These are phyloP conservation scores for Crassisporium funariophilum DNA, from an alignment of 768 basidiomycete genomes.

Conservation along the genomic window DNA sequence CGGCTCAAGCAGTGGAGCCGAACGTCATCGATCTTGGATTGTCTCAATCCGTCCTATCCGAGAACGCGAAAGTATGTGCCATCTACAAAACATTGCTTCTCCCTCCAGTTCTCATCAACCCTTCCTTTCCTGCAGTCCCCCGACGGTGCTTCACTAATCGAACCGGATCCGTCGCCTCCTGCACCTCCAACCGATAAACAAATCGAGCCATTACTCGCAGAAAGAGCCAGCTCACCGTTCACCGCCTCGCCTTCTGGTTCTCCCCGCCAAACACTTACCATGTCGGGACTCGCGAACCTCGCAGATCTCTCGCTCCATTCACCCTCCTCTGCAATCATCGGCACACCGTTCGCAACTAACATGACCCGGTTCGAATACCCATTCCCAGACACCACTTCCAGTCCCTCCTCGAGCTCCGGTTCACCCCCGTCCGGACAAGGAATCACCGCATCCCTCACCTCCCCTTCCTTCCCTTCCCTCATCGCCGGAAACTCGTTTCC, in stretches of 20 bases:
- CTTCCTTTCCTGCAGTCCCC: too few relatives aligned
- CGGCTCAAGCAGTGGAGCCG: background rate
- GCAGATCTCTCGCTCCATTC: conserved; percentile 29
- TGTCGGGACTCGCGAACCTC: conserved; percentile 24
- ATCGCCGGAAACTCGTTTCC: conserved; percentile 4
- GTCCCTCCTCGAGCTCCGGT: conserved; percentile 8
- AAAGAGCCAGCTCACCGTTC: too few relatives aligned
- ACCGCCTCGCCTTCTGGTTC: too few relatives aligned
- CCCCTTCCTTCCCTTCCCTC: background rate
- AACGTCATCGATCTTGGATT: background rate
- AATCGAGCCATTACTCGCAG: too few relatives aligned
- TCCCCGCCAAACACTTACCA: conserved; percentile 15
- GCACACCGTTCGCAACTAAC: conserved; percentile 29
- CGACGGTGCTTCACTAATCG: background rate
- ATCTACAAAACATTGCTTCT: background rate
- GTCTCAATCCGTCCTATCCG: too few relatives aligned
- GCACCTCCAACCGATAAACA: too few relatives aligned
- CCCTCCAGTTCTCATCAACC: background rate
- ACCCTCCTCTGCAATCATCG: conserved; percentile 28
- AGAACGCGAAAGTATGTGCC: background rate
- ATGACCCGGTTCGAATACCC: conserved; percentile 32
- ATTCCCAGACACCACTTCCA: conserved; percentile 24
- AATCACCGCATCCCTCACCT: background rate
- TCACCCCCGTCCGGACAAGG: conserved; percentile 6
- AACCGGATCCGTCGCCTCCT: background rate